Base-by-base conservation (phyloP, 352 stramenopile species). In the Phytophthora meadii region DNA sequence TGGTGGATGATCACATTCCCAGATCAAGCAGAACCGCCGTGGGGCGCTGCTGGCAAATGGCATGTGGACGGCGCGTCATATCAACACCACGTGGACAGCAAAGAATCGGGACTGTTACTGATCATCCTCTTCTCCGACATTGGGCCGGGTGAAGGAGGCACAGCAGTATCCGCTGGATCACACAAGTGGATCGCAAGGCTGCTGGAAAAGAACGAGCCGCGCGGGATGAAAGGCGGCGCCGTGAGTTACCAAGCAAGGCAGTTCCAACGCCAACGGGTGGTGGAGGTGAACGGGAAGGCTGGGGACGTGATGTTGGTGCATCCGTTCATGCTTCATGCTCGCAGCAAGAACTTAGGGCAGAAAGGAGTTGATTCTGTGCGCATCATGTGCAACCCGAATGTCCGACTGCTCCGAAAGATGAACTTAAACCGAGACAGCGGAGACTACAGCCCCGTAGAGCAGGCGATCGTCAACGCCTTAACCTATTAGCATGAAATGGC, bases 1-100 rank as follows among this genome's bases (percentile, higher is more conserved):
- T 94, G 86, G 88, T 94, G 87, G 88, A 88, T 93, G 60, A 62
- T 94, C 51, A 94, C 88, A 32, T 95, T 94, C 54, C 85, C 87
- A 7, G 63, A 75, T 4, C 81, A 88, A 34, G 42, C 64, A 0
- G 50, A 76, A 39, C 66, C 68, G 27, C 82, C 86, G 17, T 94
- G 86, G 87, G 77, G 47, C 5, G 68, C 83, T 44, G 84, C 85
- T 1, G 87, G 87, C 24, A 89, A 88, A 54, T 95, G 87, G 87
- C 87, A 95, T 55, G 79, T 94, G 15, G 87, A 94, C 68, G 87
- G 87, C 22, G 82, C 84, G 10, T 68, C 81, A 30, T 94, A 92
- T 65, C 73, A 87, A 54, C 87, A 94, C 47, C 82, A 88, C 34
- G 42, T 92, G 14, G 74, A 94, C 65, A 91, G 81, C 60, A 67